These are phyloP conservation scores for Pichia californica DNA, from an alignment of 805 yeast genomes.

Conservation along the genomic window DNA sequence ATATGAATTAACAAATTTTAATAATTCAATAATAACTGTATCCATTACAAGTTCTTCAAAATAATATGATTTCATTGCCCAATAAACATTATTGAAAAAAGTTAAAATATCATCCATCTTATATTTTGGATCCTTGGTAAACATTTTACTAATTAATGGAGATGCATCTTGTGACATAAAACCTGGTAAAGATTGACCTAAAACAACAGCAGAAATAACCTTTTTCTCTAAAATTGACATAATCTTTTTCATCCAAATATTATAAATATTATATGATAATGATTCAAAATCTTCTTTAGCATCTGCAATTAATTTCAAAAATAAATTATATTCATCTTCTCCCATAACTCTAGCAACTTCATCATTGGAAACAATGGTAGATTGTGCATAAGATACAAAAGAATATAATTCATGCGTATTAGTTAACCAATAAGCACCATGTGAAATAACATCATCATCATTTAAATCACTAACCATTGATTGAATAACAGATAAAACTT, in stretches of 20 bases:
- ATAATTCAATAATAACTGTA: conserved; percentile 75
- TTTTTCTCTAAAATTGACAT: conserved; percentile 86
- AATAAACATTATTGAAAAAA: conserved; percentile 81
- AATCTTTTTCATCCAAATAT: conserved; percentile 94
- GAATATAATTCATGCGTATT: conserved; percentile 94
- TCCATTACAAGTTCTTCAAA: conserved; percentile 80
- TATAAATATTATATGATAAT: conserved; percentile 86
- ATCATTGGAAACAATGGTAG: conserved; percentile 82
- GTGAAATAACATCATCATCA: conserved; percentile 81
- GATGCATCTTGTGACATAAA: conserved; percentile 80
- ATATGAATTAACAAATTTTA: conserved; percentile 82
- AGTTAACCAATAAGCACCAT: conserved; percentile 96
- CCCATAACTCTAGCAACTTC: conserved; percentile 77
- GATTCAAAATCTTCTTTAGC: conserved; percentile 93
- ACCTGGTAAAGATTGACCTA: conserved; percentile 94
- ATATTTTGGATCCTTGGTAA: conserved; percentile 62
- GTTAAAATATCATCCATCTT: conserved; percentile 93
- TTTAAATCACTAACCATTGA: conserved; percentile 69
- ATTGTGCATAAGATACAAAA: conserved; percentile 89
- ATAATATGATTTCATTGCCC: conserved; percentile 89
- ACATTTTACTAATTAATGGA: conserved; percentile 78
- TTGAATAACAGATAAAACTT: conserved; percentile 82
- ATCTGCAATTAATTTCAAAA: conserved; percentile 79
- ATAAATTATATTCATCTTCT: conserved; percentile 83
- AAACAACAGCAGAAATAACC: conserved; percentile 90